Percentiles rank a stretch among this genome's conserved stretches.
Conservation (phyloP, 345 rosid genomes). For the Luvunga scandens region DNA sequence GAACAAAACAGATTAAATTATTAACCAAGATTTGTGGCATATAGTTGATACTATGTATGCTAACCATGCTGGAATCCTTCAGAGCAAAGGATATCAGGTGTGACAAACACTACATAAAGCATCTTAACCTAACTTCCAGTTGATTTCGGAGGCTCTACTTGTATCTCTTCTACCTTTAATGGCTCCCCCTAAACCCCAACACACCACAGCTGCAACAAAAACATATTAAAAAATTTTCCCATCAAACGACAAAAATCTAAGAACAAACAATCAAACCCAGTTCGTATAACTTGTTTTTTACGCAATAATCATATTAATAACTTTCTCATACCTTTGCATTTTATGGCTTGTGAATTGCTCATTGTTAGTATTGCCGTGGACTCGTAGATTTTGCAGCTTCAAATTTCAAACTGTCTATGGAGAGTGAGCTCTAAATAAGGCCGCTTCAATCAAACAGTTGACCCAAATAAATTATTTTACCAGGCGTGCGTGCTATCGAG, state of each 20-base stretch:
- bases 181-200: background rate
- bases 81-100: conserved; percentile 36
- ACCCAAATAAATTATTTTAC: too few species aligned
- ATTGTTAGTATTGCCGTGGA: background rate
- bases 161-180: background rate
- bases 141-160: conserved; percentile 41
- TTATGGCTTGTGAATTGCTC: background rate
- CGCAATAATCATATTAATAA: too few species aligned
- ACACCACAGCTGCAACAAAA: background rate
- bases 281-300: background rate
- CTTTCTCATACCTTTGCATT: background rate
- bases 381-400: background rate
- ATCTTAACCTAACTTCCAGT: conserved; percentile 61
- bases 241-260: background rate
- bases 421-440: too few species aligned
- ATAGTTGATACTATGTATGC: background rate
- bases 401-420: too few species aligned
- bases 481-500: too few species aligned
- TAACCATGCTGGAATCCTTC: conserved; percentile 37
- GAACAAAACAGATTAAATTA: background rate
- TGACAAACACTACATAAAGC: conserved; percentile 67
- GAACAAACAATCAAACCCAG: background rate
- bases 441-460: too few species aligned
- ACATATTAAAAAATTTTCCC: background rate
- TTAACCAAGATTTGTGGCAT: too few species aligned